These are phyloP conservation scores for Peronosclerospora sorghi DNA, from an alignment of 352 stramenopile species.

Conservation along the genomic window DNA sequence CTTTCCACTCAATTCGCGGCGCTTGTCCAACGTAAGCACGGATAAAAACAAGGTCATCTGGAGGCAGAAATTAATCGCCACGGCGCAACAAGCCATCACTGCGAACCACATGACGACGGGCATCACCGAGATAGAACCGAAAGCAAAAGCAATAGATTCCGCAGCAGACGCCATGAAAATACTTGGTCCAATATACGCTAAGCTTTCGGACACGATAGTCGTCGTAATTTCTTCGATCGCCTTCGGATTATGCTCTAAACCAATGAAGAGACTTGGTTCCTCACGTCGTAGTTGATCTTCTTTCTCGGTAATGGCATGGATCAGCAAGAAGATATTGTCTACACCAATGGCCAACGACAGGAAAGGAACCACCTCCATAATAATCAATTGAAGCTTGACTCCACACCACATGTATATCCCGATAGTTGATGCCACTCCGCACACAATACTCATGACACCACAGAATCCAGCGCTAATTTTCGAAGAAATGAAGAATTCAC, in stretches of 20 bases:
- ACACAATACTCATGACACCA: slow-evolving; percentile 47
- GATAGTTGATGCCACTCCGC: slow-evolving; percentile 45
- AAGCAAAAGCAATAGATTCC: slow-evolving; percentile 43
- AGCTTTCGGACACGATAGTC: slow-evolving; percentile 26
- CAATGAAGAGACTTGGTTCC: slow-evolving; percentile 31
- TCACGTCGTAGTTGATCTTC: slow-evolving; percentile 25
- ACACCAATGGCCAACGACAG: slow-evolving; percentile 55
- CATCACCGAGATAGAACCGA: slow-evolving; percentile 51
- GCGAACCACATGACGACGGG: slow-evolving; percentile 59
- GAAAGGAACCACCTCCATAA: slow-evolving; percentile 65
- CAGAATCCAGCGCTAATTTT: slow-evolving; percentile 49
- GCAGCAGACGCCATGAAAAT: slow-evolving; percentile 52
- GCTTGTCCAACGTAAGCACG: slow-evolving; percentile 53
- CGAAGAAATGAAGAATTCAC: slow-evolving; percentile 40
- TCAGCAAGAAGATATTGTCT: slow-evolving; percentile 64
- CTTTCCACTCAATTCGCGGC: slow-evolving; percentile 38
- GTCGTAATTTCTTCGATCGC: slow-evolving; percentile 30
- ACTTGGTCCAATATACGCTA: slow-evolving; percentile 46
- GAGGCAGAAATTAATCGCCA: slow-evolving; percentile 48
- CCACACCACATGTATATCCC: slow-evolving; percentile 49
- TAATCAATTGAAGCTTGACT: slow-evolving; percentile 56
- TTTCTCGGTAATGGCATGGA: slow-evolving; percentile 41
- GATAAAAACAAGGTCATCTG: slow-evolving; percentile 55
- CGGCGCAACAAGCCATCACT: slow-evolving; percentile 40
- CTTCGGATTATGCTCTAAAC: slow-evolving; percentile 26